Base-by-base conservation (phyloP, 1,284 basidiomycete genomes). In the Butyriboletus pseudospeciosus region DNA sequence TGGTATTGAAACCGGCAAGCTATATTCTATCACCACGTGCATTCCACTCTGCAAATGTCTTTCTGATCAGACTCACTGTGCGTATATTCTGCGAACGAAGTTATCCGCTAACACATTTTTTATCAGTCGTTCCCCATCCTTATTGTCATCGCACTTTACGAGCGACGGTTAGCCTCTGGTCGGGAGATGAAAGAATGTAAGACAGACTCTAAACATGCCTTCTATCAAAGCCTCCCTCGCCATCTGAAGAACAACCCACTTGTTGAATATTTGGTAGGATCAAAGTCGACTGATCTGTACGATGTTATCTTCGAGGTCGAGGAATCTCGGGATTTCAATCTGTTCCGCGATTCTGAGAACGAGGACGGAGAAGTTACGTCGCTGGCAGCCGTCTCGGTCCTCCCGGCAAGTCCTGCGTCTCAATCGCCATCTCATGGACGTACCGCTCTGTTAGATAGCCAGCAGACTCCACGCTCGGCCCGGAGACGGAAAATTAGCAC, bases 21-120 rank as follows among this genome's bases (percentile, higher is more conserved):
- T 90, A 80, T 69, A 64, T 90, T 39, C 70, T 91, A 12, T 79
- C 84, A 6, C 89, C 91, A 1, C 79, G 90, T 36, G 78, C 81
- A 4, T 72, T 95, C 25, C 93, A 95, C 66, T 79, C 84, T 0
- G 74, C 81, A 39, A 94, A 94, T 64, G 92, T 94, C 3, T 85
- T 92, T 65, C 75, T 91, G 47, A 92, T 95, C 69, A 88, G 84
- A 61, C 57, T 87, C 9, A 93, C 91, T 32, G 62, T 61, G 35
- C 16, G 63, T 56, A 28, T 44, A 8, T 45, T 54, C 35, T 5
- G 8, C 6, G 8, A 45, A 42, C 36, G 17, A 30, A 23, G 34
- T n/a, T 45, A 41, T 45, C 37, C 10, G 14, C 46, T 57, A 35
- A 68, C 28, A 36, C 50, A 47, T 16, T 44, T 51, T 58, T 14